phyloP scores from a whole-genome alignment of 441 rosid species.

The Erodium trifolium region DNA sequence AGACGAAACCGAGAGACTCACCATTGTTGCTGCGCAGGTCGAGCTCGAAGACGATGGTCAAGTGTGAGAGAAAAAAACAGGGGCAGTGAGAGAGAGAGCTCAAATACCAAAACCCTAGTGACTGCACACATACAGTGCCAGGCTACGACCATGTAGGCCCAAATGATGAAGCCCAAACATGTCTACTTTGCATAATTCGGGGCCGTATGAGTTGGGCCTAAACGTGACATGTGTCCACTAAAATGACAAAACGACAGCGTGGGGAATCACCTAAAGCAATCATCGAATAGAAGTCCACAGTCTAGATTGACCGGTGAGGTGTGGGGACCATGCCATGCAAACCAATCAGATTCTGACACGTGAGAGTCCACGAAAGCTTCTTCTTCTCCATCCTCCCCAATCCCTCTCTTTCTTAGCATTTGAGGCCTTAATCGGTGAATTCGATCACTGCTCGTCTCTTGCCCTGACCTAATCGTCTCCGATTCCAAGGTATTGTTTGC shows the following conservation, averaged over 20 bases:
- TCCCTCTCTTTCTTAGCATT: background rate
- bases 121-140: background rate
- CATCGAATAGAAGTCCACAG: background rate
- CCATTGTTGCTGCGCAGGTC: background rate
- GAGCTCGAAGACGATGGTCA: background rate
- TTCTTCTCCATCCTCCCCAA: background rate
- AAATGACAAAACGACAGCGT: too few species aligned
- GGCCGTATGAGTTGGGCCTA: background rate
- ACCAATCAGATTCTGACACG: background rate
- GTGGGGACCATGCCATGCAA: background rate
- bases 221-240: too few species aligned
- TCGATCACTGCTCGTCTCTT: background rate
- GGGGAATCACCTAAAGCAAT: background rate
- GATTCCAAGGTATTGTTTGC: background rate
- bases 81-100: background rate
- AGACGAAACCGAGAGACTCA: background rate
- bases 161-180: too few species aligned
- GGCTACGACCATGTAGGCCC: background rate
- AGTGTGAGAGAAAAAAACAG: background rate
- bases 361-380: background rate
- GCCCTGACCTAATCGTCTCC: background rate
- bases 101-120: conserved; percentile 10
- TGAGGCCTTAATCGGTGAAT: background rate
- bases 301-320: background rate
- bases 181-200: background rate